Evolutionary conservation across 768 basidiomycete genomes (phyloP), one percentile per base, ranked within the genome.

Genomic region (Asterophora lycoperdoides): DNA sequence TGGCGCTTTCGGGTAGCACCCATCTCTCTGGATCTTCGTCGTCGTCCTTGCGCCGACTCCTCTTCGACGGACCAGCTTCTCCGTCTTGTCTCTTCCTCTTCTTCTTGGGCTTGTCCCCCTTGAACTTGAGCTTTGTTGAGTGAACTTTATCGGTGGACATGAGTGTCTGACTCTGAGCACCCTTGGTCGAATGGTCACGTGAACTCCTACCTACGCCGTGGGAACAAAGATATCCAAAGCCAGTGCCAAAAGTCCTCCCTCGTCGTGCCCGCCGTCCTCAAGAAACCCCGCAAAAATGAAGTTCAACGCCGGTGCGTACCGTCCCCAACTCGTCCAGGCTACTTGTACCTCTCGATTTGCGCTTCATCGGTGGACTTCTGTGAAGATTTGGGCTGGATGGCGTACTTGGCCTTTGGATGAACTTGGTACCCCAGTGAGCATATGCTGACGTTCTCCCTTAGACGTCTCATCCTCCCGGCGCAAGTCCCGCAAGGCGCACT

Each of bases 401-500:
- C 52, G 49, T 35, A 41, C 42, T 50, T 48, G 56, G 46, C 42
- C 46, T 60, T 59, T 63, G 69, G 81, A 81, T 83, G 79, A 48
- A 64, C 55, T 49, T 50, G 32, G 40, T 9, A 23, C 58, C 43
- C 29, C 57, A 56, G 55, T 56, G 45, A 57, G 35, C 45, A 50
- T 32, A 55, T 67, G 52, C 71, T 75, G 55, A 75, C 55, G 53
- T 53, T 49, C 57, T 42, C 35, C 42, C 54, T 23, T 51, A 93
- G 93, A 89, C 66, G 81, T 88, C 64, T 90, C 93, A 56, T 90
- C 89, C 58, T 92, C 91, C 64, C 85, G 93, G 69, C 91, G 96
- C 82, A 98, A 97, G 83, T 83, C 86, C 63, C 92, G 93, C 77
- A 97, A 96, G 83, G 89, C 89, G 59, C 96, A 99, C 81, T 97